A percentile compares a stretch with the other conserved stretches of the same genome.
These are phyloP conservation scores for Ramaria sp. DNA, from an alignment of 768 basidiomycete genomes.

Conservation along the genomic window DNA sequence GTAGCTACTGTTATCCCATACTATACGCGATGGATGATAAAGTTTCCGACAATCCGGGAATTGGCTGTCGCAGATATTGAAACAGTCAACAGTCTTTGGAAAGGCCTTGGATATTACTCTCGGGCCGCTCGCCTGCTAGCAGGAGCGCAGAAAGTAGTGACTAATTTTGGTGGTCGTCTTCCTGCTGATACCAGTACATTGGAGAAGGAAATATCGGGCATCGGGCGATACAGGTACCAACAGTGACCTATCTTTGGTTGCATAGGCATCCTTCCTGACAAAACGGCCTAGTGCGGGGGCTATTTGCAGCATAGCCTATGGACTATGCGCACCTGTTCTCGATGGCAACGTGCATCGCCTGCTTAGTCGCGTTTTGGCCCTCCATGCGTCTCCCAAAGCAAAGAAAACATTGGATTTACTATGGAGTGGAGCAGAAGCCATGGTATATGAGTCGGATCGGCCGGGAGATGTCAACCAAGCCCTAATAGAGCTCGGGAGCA, in stretches of 20 bases:
- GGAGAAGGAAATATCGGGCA: conserved; percentile 76
- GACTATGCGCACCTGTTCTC: conserved; percentile 69
- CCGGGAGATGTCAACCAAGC: conserved; percentile 89
- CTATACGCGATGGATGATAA: conserved; percentile 80
- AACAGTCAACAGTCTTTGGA: conserved; percentile 83
- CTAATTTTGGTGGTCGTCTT: conserved; percentile 53
- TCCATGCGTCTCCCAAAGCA: conserved; percentile 73
- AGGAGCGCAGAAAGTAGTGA: conserved; percentile 74
- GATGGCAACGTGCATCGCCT: conserved; percentile 87
- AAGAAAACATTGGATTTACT: conserved; percentile 69
- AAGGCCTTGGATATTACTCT: conserved; percentile 85
- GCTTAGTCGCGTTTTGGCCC: conserved; percentile 70
- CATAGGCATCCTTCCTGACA: not conserved
- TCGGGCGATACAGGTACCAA: conserved; percentile 77
- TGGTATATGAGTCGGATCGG: conserved; percentile 46
- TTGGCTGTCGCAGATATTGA: conserved; percentile 68
- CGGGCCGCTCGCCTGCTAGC: conserved; percentile 71
- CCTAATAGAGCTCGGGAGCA: conserved; percentile 90
- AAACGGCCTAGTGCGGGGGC: conserved; percentile 20
- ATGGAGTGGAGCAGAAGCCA: conserved; percentile 66
- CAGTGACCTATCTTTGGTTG: not conserved
- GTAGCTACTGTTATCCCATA: conserved; percentile 91
- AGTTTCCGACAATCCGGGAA: conserved; percentile 70
- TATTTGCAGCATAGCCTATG: conserved; percentile 73
- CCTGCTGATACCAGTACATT: conserved; percentile 74